These are phyloP conservation scores for Ustilago trichophora DNA, from an alignment of 1,284 basidiomycete species.

Conservation along the genomic window DNA sequence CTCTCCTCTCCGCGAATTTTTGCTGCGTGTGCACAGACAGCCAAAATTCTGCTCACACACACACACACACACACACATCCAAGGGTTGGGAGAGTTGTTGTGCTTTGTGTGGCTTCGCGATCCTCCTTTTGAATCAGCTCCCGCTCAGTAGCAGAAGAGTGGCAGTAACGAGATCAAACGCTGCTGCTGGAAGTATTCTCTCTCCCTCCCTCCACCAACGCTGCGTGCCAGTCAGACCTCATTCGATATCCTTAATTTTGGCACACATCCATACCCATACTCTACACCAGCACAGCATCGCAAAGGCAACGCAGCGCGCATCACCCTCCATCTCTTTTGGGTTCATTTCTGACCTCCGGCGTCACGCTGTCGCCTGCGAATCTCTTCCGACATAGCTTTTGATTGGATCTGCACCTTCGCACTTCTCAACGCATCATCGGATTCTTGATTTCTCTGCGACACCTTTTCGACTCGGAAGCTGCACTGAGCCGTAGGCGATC, in stretches of 20 bases:
- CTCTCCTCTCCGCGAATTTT: neutral
- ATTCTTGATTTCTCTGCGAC: no score
- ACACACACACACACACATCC: neutral
- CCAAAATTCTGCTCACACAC: no score
- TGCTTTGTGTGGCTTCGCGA: neutral
- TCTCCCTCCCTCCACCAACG: neutral
- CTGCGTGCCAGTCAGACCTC: no score
- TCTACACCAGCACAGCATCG: neutral
- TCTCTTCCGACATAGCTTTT: no score
- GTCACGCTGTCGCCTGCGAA: no score
- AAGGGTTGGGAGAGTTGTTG: no score
- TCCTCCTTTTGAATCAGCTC: constrained; percentile 1
- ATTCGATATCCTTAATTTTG: neutral
- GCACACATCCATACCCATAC: neutral
- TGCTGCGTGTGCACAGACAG: constrained; percentile 3
- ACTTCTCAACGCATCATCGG: no score
- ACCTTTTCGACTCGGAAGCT: no score
- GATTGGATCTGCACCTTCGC: neutral
- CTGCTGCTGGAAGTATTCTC: no score
- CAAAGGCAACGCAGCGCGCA: no score
- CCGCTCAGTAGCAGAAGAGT: neutral
- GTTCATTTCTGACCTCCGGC: no score
- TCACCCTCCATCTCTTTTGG: no score
- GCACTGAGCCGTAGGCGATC: constrained; percentile 1
- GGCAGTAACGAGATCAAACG: neutral